Percentiles rank a stretch among this genome's conserved stretches.
Evolutionary conservation across 352 stramenopile species (phyloP).

Genomic region (Phytopythium helicoides): DNA sequence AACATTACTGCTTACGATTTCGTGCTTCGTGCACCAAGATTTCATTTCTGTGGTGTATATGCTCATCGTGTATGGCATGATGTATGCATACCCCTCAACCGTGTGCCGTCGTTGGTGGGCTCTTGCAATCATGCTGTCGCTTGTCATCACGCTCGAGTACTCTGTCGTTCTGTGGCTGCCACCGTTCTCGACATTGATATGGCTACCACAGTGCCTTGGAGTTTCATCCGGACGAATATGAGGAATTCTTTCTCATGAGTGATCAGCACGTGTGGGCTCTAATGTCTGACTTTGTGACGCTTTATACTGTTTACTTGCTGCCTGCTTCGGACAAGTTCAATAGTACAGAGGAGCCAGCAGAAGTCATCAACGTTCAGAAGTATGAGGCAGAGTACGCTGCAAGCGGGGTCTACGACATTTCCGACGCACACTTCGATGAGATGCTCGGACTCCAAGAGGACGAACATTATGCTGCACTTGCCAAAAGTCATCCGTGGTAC

Average conservation of each 20-base stretch:
- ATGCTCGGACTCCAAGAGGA: slow-evolving; percentile 8
- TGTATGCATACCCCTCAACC: slow-evolving; percentile 57
- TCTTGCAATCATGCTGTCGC: slow-evolving; percentile 49
- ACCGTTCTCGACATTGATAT: slow-evolving; percentile 55
- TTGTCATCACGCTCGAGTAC: slow-evolving; percentile 75
- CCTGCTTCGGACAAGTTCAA: slow-evolving; percentile 47
- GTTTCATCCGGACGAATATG: slow-evolving; percentile 45
- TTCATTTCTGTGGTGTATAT: slow-evolving; percentile 77
- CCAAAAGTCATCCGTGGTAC: slow-evolving; percentile 65
- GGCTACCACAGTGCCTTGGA: slow-evolving; percentile 58
- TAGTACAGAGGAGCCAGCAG: slow-evolving; percentile 15
- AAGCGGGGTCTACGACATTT: slow-evolving; percentile 9
- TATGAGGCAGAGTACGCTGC: slow-evolving; percentile 8
- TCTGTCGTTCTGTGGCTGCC: slow-evolving; percentile 69
- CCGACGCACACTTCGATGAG: slow-evolving; percentile 4
- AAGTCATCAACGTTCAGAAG: slow-evolving; percentile 21
- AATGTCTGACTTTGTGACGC: slow-evolving; percentile 67
- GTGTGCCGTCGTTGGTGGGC: slow-evolving; percentile 59
- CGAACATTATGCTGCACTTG: slow-evolving; percentile 51
- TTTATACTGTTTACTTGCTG: slow-evolving; percentile 71
- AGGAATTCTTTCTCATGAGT: slow-evolving; percentile 63
- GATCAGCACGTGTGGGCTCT: slow-evolving; percentile 80
- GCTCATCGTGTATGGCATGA: slow-evolving; percentile 77
- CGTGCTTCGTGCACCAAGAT: slow-evolving; percentile 76
- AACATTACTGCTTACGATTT: slow-evolving; percentile 75